Conservation (phyloP, 148 eudicot genomes). For the Silene uniflora region DNA sequence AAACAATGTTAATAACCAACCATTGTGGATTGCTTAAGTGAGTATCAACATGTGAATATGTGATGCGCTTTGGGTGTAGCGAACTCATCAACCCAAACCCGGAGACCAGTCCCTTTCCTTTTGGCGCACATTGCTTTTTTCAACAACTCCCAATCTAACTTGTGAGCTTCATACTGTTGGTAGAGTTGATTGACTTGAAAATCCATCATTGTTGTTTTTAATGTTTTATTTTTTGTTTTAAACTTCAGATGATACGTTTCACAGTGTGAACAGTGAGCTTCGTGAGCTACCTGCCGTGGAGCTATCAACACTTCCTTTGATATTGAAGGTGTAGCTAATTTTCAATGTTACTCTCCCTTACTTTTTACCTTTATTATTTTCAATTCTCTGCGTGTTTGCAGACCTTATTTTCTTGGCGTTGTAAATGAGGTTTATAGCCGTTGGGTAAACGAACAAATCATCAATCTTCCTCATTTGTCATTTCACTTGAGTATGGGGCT, state of each 20-base stretch:
- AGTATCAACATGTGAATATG: not conserved
- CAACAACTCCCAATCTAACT: not conserved
- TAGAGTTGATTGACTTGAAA: not conserved
- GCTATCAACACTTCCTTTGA: constrained; percentile 78
- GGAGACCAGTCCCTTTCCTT: not conserved
- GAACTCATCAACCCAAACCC: constrained; percentile 1
- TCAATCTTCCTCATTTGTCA: not conserved
- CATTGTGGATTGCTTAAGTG: not conserved
- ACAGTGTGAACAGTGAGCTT: constrained; percentile 60
- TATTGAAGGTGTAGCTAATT: constrained; percentile 63
- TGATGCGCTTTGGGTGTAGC: not conserved
- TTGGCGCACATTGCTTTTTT: not conserved
- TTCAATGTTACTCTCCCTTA: constrained; percentile 2
- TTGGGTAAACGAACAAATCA: not conserved
- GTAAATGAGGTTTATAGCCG: not conserved
- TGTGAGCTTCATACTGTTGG: not conserved
- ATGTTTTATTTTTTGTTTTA: not conserved
- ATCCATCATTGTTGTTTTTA: not conserved
- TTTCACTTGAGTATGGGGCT: not conserved
- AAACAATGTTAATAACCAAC: not conserved
- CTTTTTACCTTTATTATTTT: not conserved
- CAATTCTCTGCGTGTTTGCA: not conserved
- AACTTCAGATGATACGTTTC: constrained; percentile 69
- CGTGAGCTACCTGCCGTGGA: constrained; percentile 92
- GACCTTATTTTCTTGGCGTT: not conserved